A percentile compares a stretch with the other conserved stretches of the same genome.
phyloP scores from a whole-genome alignment of 1,284 basidiomycete genomes.

The Coniferiporia weirii region DNA sequence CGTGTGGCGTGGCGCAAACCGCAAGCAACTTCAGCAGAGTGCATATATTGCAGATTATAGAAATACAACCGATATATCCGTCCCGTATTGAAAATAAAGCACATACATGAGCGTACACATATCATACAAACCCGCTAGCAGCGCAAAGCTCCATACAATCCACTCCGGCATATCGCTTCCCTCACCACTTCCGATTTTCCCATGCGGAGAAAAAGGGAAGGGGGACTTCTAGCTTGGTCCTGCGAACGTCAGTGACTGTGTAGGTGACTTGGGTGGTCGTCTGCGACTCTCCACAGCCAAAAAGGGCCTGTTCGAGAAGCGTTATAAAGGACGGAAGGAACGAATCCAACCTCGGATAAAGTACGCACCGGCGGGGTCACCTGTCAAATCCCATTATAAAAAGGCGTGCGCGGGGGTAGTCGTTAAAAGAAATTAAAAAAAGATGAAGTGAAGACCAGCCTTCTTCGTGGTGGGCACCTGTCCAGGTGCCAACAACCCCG shows the following conservation, averaged over 20 bases:
- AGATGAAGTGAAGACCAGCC: slow-evolving; percentile 32
- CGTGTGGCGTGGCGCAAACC: too few species aligned
- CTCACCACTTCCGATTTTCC: too few species aligned
- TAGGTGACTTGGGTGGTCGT: slow-evolving; percentile 24
- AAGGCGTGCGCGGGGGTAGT: not conserved
- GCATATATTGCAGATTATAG: not conserved
- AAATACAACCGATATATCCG: too few species aligned
- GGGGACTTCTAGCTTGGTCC: too few species aligned
- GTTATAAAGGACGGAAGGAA: not conserved
- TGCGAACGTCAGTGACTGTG: not conserved
- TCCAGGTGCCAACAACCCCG: slow-evolving; percentile 63
- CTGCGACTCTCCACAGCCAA: slow-evolving; percentile 54
- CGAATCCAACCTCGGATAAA: not conserved
- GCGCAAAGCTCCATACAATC: too few species aligned
- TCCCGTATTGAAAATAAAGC: too few species aligned
- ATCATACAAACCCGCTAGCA: too few species aligned
- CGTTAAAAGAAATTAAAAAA: not conserved
- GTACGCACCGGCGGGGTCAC: slow-evolving; percentile 53
- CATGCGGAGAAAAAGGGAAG: too few species aligned
- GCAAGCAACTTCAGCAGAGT: not conserved
- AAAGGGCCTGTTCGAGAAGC: slow-evolving; percentile 42
- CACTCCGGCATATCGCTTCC: too few species aligned
- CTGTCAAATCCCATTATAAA: slow-evolving; percentile 26
- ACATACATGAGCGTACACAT: not conserved
- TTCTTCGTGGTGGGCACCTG: slow-evolving; percentile 51